Conservation (phyloP, 2,329 filamentous ascomycete species). For the Lachnellula cervina region DNA sequence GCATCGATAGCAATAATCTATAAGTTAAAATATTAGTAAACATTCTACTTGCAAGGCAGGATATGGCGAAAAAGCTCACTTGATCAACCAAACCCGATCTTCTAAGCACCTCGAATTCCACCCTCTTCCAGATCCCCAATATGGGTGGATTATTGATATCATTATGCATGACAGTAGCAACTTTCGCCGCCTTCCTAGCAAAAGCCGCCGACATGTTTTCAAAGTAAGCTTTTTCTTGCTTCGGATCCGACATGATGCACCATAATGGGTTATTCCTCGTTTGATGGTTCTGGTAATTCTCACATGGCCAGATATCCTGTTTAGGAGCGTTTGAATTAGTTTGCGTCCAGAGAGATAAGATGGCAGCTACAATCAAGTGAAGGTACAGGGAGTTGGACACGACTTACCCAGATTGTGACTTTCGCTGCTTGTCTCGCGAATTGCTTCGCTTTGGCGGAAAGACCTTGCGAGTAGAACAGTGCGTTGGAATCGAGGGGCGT, state of each 20-base stretch:
- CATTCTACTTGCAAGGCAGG: no score
- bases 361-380: background rate
- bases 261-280: slow-evolving; percentile 1
- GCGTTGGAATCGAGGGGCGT: slow-evolving; percentile 2
- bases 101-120: slow-evolving; percentile 1
- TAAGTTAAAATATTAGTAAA: background rate
- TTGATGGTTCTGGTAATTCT: slow-evolving; percentile 2
- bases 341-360: no score
- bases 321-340: background rate
- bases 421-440: slow-evolving; percentile 1
- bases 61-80: background rate
- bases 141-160: slow-evolving; percentile 7
- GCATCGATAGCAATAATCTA: slow-evolving; percentile 8
- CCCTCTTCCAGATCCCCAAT: slow-evolving; percentile 4
- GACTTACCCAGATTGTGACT: slow-evolving; percentile 8
- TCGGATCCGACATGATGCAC: slow-evolving; percentile 6
- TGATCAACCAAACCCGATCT: slow-evolving; percentile 2
- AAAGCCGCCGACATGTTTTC: slow-evolving; percentile 11
- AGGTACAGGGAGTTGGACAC: background rate
- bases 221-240: slow-evolving; percentile 3
- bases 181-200: background rate
- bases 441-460: slow-evolving; percentile 1
- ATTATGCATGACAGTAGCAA: slow-evolving; percentile 5
- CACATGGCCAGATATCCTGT: slow-evolving; percentile 9
- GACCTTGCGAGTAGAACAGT: slow-evolving; percentile 6